Conservation (phyloP, 179 eudicot genomes). For the Camellia oleifera region DNA sequence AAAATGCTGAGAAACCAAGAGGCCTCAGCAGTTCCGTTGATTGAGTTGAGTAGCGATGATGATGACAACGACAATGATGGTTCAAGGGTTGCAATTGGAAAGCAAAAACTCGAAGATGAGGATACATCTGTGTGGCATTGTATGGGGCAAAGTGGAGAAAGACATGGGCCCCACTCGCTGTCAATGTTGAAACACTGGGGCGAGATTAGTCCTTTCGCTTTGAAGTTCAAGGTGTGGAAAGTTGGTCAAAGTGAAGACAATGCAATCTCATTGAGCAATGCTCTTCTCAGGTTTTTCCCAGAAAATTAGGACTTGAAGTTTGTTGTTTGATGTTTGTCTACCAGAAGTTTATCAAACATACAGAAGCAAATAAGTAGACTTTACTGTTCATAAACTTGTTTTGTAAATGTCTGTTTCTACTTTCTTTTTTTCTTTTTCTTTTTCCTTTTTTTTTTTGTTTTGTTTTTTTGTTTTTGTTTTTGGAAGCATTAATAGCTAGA, state of each 20-base stretch:
- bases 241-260: slow-evolving; percentile 13
- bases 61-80: background rate
- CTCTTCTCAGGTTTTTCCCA: background rate
- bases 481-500: no score
- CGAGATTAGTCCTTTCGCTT: slow-evolving; percentile 1
- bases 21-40: background rate
- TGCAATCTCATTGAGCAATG: slow-evolving; percentile 18
- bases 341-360: no score
- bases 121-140: background rate
- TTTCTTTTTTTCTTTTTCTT: no score
- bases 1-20: background rate
- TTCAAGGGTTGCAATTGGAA: background rate
- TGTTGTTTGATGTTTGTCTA: no score
- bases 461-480: no score
- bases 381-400: background rate
- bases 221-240: slow-evolving; percentile 19
- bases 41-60: background rate
- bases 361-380: no score
- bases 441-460: no score
- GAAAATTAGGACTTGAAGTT: background rate
- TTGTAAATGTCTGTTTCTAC: no score
- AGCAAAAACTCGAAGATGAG: background rate
- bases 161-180: background rate
- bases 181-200: slow-evolving; percentile 9
- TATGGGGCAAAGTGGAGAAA: slow-evolving; percentile 13